These are phyloP conservation scores for Elsinoe batatas DNA, from an alignment of 2,329 filamentous ascomycete species.

Conservation along the genomic window DNA sequence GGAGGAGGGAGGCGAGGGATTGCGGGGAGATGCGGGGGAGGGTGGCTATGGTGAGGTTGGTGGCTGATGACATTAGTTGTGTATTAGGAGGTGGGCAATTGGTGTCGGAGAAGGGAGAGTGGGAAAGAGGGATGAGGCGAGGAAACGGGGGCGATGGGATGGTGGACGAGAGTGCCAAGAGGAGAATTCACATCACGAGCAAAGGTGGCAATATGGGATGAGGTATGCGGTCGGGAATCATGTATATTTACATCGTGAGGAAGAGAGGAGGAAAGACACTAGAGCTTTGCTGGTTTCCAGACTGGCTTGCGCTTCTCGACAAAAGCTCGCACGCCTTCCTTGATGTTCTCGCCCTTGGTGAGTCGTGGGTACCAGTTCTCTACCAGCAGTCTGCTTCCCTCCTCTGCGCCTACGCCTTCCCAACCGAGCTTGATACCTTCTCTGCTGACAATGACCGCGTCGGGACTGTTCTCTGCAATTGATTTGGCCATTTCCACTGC, in stretches of 20 bases:
- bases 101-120: background rate
- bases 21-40: conserved; percentile 60
- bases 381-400: conserved; percentile 48
- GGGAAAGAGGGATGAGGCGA: background rate
- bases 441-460: conserved; percentile 63
- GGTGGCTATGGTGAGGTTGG: conserved; percentile 50
- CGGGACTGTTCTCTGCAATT: conserved; percentile 56
- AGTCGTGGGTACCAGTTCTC: conserved; percentile 51
- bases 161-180: background rate
- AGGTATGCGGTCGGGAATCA: background rate
- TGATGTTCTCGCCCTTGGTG: conserved; percentile 60
- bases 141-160: background rate
- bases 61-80: conserved; percentile 14
- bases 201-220: background rate
- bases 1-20: conserved; percentile 55
- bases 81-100: background rate
- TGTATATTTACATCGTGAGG: background rate
- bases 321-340: conserved; percentile 64
- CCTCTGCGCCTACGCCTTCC: conserved; percentile 57
- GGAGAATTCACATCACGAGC: background rate
- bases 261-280: background rate
- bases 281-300: conserved; percentile 47
- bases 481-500: conserved; percentile 52
- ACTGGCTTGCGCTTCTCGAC: conserved; percentile 62
- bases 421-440: conserved; percentile 63